Evolutionary conservation across 2,329 filamentous ascomycete species (phyloP), one percentile per base, ranked within the genome.

Genomic region (Pseudogymnoascus sp.): DNA sequence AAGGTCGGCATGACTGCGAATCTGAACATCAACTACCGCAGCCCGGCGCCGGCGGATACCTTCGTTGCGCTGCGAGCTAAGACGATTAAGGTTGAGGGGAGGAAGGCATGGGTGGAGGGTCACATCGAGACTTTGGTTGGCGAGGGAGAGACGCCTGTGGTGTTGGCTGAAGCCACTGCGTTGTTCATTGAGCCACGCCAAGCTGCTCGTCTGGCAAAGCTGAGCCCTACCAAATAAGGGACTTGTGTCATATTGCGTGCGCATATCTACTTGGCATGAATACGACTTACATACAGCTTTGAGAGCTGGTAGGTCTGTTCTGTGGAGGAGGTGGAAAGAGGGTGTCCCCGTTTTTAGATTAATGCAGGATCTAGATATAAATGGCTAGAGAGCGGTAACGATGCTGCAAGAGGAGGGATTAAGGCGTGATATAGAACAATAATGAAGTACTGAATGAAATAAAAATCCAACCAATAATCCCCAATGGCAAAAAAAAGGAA

Each of bases 21-120:
- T 72, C 79, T 99, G 70, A 92, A 84, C 69, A 79, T 90, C 69
- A 88, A 96, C 76, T 99, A 97, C 77, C 86, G 89, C 70, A 86
- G 85, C 66, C 95, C 95, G 4, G 88, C 90, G 51, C 85, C 84
- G 70, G 92, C 92, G 5, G 84, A 85, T 21, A 84, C 84, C 66
- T 95, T 89, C 73, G 79, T 96, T 31, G 90, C 96, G 48, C 78
- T 99, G 65, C 83, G 84, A 67, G 93, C 91, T 3, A 84, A 86
- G 73, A 96, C 93, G 19, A 87, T 85, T 8, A 93, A 89, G 78
- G 90, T 93, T 1, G 92, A 98, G 73, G 93, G 95, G 0, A 83
- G 95, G 67, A 98, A 98, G 79, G 93, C 92, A 11, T 97, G 92
- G 92, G 92, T 97, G 1, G 88, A 90, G 77, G 95, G 92, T 1